Evolutionary conservation across 2,329 filamentous ascomycete species (phyloP).

Genomic region (Alternaria brassicae): DNA sequence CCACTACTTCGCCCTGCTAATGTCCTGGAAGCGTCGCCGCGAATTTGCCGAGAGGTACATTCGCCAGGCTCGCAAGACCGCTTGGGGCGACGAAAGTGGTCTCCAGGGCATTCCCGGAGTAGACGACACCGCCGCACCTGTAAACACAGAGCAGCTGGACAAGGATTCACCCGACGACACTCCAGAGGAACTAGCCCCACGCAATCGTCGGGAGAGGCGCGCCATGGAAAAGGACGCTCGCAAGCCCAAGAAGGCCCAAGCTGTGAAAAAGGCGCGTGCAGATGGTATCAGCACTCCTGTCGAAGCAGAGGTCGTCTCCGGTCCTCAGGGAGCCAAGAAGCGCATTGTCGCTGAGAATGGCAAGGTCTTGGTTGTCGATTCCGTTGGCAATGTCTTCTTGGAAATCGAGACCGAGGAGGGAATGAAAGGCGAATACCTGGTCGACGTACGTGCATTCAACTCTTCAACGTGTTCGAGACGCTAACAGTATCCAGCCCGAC

Average conservation of each 20-base stretch:
- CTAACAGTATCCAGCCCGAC: constrained; percentile 64
- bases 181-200: constrained; percentile 63
- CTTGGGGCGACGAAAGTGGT: constrained; percentile 84
- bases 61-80: constrained; percentile 82
- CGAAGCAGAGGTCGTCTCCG: constrained; percentile 58
- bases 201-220: constrained; percentile 84
- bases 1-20: constrained; percentile 84
- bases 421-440: constrained; percentile 78
- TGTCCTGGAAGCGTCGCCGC: constrained; percentile 87
- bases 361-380: constrained; percentile 92
- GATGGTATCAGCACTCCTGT: constrained; percentile 62
- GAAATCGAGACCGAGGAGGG: constrained; percentile 91
- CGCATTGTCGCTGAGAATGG: constrained; percentile 92
- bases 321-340: constrained; percentile 80
- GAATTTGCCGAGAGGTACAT: constrained; percentile 94
- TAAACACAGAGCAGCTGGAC: constrained; percentile 41
- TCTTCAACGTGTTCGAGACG: not conserved
- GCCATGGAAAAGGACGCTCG: constrained; percentile 85
- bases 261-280: constrained; percentile 64
- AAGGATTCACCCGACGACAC: constrained; percentile 28
- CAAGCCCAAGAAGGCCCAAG: constrained; percentile 63
- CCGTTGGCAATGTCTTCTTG: constrained; percentile 90
- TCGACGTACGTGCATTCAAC: constrained; percentile 70
- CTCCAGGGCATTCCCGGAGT: constrained; percentile 70
- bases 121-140: constrained; percentile 49